A percentile compares a stretch with the other conserved stretches of the same genome.
These are phyloP conservation scores for Leccinum disarticulatum DNA, from an alignment of 768 basidiomycete species.

Conservation along the genomic window DNA sequence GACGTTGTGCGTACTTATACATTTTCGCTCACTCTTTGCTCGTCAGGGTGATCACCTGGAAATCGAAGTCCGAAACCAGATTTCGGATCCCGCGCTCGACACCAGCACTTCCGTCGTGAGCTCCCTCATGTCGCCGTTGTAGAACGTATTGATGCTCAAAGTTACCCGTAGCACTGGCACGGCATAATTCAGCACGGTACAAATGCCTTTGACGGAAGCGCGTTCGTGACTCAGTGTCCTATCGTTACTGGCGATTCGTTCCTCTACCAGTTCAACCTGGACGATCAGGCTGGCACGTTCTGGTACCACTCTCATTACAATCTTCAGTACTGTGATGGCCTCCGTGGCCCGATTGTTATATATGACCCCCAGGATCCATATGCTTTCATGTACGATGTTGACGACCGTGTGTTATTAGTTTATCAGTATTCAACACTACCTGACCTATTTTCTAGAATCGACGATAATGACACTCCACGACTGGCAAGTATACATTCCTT, in stretches of 20 bases:
- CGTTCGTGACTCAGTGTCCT: constrained; percentile 50
- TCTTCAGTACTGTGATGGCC: constrained; percentile 56
- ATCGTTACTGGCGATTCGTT: constrained; percentile 40
- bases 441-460: constrained; percentile 25
- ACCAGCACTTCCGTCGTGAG: constrained; percentile 42
- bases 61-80: constrained; percentile 41
- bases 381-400: constrained; percentile 36
- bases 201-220: constrained; percentile 46
- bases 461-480: constrained; percentile 43
- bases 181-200: constrained; percentile 44
- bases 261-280: constrained; percentile 36
- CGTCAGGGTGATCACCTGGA: constrained; percentile 38
- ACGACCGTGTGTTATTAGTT: constrained; percentile 26
- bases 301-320: constrained; percentile 52
- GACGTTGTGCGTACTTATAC: neutral
- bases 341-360: constrained; percentile 49
- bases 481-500: constrained; percentile 27
- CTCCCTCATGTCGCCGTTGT: neutral
- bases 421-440: neutral
- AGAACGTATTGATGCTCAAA: neutral
- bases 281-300: constrained; percentile 37
- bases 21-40: neutral
- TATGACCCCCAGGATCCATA: constrained; percentile 41
- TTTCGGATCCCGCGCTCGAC: constrained; percentile 40
- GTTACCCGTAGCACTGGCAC: constrained; percentile 42